Base-by-base conservation (phyloP, 257 asterid genomes). In the Anisodus acutangulus region DNA sequence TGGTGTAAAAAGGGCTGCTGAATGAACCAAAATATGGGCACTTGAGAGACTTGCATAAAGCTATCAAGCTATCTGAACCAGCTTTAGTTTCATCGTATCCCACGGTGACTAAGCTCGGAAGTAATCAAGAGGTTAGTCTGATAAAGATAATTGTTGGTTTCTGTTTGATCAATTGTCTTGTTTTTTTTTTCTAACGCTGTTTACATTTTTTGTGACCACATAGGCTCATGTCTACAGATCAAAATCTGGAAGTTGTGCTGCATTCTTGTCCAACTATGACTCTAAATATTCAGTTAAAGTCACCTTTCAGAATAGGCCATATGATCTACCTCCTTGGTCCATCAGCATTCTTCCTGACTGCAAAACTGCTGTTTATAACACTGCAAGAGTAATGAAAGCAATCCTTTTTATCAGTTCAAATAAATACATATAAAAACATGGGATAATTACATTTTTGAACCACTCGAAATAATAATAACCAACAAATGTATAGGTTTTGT, bases 301-400 rank as follows among this genome's bases (percentile, higher is more conserved):
- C 85, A 93, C 91, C 41, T 94, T 94, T 88, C 91, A 84, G 64
- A 92, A 91, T 70, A 55, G 15, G 84, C 96, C 88, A 72, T 93
- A 95, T 15, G 90, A 93, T 82, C 57, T 96, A 87, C 98, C 98
- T 83, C 95, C 98, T 58, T 96, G 99, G 99, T 96, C 99, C 43
- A 90, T 96, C 87, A 94, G 97, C 91, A 93, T 96, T 85, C 95
- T 96, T 53, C 99, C 98, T 0, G 98, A 93, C 88, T 96, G 99
- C 95, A 93, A 92, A 85, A 92, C 92, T 5, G 94, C 59, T 11
- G 97, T 89, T 79, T 41, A 91, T 89, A 96, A 94, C 92, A 96
- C 99, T 37, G 99, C 99, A 70, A 91, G 72, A 83, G 98, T 96
- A 91, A 90, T 91, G 12, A 78, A 80, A 70, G 54, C 5, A 17